Conservation (phyloP, 2,329 filamentous ascomycete genomes). For the Gnomoniopsis smithogilvyi region DNA sequence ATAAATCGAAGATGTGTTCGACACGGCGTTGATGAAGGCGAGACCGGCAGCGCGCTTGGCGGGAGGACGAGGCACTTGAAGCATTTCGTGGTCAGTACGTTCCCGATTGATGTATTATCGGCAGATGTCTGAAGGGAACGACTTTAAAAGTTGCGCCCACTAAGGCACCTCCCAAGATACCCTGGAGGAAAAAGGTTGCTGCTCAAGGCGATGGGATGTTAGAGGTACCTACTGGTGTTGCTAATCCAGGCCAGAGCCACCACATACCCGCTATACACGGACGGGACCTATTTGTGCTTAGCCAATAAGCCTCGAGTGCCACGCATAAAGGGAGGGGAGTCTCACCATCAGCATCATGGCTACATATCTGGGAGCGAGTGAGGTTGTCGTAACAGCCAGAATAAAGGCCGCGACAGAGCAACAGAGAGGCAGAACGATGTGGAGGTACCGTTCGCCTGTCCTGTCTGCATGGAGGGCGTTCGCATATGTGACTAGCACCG, state of each 20-base stretch:
- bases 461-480: constrained; percentile 71
- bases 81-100: too few relatives aligned
- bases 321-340: not conserved
- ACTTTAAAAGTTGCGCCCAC: too few relatives aligned
- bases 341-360: constrained; percentile 68
- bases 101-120: too few relatives aligned
- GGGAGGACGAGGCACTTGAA: constrained; percentile 62
- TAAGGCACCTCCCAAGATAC: too few relatives aligned
- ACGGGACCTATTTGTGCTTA: constrained; percentile 39
- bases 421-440: constrained; percentile 60
- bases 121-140: too few relatives aligned
- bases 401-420: constrained; percentile 65
- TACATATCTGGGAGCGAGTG: constrained; percentile 60
- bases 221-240: constrained; percentile 45
- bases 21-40: constrained; percentile 72
- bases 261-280: constrained; percentile 64
- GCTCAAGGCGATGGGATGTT: too few relatives aligned
- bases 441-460: constrained; percentile 68
- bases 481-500: constrained; percentile 56
- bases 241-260: constrained; percentile 72
- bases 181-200: too few relatives aligned
- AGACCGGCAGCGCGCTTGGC: constrained; percentile 68
- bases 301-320: constrained; percentile 1
- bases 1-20: constrained; percentile 68
- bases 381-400: constrained; percentile 60